phyloP scores from a whole-genome alignment of 2,329 filamentous ascomycete species.

The Claviceps paspali region DNA sequence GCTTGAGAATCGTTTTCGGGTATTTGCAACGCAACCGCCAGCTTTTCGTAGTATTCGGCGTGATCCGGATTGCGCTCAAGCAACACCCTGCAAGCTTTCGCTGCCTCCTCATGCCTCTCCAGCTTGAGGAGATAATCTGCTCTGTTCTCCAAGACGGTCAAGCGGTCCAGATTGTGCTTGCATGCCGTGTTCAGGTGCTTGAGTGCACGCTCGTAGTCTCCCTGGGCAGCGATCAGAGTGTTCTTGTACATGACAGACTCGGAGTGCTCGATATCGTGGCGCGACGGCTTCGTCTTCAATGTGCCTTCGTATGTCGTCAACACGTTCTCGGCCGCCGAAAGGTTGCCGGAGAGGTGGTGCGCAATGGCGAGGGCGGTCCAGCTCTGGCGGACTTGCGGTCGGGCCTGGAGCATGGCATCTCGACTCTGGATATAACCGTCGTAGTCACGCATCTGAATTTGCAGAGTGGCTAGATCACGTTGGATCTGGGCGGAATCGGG shows the following conservation, averaged over 20 bases:
- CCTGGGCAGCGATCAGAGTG: conserved; percentile 77
- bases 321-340: conserved; percentile 76
- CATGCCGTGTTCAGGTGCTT: conserved; percentile 68
- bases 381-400: conserved; percentile 71
- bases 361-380: conserved; percentile 97
- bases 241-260: conserved; percentile 95
- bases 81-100: conserved; percentile 63
- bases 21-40: conserved; percentile 55
- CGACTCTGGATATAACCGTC: conserved; percentile 84
- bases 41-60: conserved; percentile 67
- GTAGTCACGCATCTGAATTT: conserved; percentile 94
- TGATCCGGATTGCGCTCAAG: conserved; percentile 81
- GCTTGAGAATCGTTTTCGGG: conserved; percentile 40
- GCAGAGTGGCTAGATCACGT: conserved; percentile 79
- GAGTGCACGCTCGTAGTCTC: conserved; percentile 67
- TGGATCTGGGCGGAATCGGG: conserved; percentile 92
- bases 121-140: conserved; percentile 74
- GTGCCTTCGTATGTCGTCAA: conserved; percentile 88
- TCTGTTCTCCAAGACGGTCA: conserved; percentile 71
- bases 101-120: conserved; percentile 63
- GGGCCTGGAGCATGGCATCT: conserved; percentile 70
- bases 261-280: conserved; percentile 77
- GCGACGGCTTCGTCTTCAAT: conserved; percentile 62
- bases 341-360: conserved; percentile 76
- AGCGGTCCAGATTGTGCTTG: conserved; percentile 67